These are phyloP conservation scores for Neoconidiobolus thromboides DNA, from an alignment of 371 early-diverging fungal genomes.

Conservation along the genomic window DNA sequence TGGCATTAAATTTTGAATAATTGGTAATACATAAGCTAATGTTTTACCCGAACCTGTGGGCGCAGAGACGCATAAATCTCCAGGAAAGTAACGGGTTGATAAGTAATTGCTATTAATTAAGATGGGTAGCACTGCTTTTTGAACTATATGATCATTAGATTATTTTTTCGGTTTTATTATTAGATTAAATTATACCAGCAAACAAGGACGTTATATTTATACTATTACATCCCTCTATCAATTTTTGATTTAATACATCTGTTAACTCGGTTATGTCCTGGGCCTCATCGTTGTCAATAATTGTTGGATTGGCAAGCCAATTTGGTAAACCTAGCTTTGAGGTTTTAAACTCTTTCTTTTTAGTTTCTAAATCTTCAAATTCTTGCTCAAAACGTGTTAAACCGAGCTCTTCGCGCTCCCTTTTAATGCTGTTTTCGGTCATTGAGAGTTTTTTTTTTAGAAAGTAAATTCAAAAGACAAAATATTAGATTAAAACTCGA, in stretches of 20 bases:
- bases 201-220: slow-evolving; percentile 52
- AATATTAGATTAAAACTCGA: too few species aligned
- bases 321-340: slow-evolving; percentile 51
- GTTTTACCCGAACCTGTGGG: slow-evolving; percentile 96
- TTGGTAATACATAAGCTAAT: slow-evolving; percentile 88
- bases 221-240: slow-evolving; percentile 36
- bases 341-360: slow-evolving; percentile 6
- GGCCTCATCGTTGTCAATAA: slow-evolving; percentile 35
- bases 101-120: slow-evolving; percentile 34
- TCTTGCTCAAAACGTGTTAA: slow-evolving; percentile 15
- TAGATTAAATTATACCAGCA: slow-evolving; percentile 25
- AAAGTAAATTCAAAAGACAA: too few species aligned
- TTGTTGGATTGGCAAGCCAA: slow-evolving; percentile 65
- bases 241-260: slow-evolving; percentile 32
- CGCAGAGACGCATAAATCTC: slow-evolving; percentile 82
- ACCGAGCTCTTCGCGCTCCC: too few species aligned
- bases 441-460: too few species aligned
- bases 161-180: background rate
- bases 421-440: too few species aligned
- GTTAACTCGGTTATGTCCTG: slow-evolving; percentile 18
- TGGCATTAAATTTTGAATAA: slow-evolving; percentile 50
- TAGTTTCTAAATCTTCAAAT: background rate
- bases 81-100: slow-evolving; percentile 27
- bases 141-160: slow-evolving; percentile 27
- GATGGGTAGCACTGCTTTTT: slow-evolving; percentile 68